A percentile compares a stretch with the other conserved stretches of the same genome.
Conservation (phyloP, 495 filamentous ascomycete species). For the Aspergillus cavernicola region DNA sequence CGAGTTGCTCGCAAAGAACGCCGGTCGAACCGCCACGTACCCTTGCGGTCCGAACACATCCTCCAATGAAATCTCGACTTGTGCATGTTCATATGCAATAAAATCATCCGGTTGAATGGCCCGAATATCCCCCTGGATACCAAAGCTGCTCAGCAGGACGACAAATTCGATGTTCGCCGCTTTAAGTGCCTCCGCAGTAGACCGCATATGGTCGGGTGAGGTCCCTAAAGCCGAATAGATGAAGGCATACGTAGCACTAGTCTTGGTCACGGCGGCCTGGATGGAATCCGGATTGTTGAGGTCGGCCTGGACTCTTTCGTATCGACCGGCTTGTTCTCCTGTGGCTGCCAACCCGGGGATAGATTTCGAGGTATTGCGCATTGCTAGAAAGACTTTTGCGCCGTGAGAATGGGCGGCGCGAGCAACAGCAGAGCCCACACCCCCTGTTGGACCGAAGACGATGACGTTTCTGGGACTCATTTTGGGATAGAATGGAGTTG, state of each 20-base stretch:
- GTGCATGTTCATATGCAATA: constrained; percentile 28
- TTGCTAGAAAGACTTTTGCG: constrained; percentile 20
- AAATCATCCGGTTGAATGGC: constrained; percentile 11
- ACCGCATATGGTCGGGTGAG: constrained; percentile 24
- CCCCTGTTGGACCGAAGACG: constrained; percentile 28
- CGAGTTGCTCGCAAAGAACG: constrained; percentile 24
- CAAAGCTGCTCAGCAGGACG: constrained; percentile 29
- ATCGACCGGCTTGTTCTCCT: constrained; percentile 13
- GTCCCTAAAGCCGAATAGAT: constrained; percentile 23
- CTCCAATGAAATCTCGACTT: constrained; percentile 27
- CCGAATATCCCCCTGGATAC: constrained; percentile 16
- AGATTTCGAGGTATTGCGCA: constrained; percentile 21
- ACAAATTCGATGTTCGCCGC: constrained; percentile 25
- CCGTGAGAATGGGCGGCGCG: constrained; percentile 36
- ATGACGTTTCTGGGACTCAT: constrained; percentile 13
- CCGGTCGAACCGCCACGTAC: constrained; percentile 27
- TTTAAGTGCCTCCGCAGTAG: constrained; percentile 24
- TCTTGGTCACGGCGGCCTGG: constrained; percentile 15
- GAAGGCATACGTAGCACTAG: constrained; percentile 28
- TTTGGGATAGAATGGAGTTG: background rate
- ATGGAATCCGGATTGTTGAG: constrained; percentile 26
- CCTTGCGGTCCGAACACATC: constrained; percentile 22
- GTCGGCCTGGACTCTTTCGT: constrained; percentile 28
- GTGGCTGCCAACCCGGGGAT: constrained; percentile 13
- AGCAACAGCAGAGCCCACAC: constrained; percentile 35